phyloP scores from a whole-genome alignment of 106 monocot species.

The Dendrobium chrysotoxum region DNA sequence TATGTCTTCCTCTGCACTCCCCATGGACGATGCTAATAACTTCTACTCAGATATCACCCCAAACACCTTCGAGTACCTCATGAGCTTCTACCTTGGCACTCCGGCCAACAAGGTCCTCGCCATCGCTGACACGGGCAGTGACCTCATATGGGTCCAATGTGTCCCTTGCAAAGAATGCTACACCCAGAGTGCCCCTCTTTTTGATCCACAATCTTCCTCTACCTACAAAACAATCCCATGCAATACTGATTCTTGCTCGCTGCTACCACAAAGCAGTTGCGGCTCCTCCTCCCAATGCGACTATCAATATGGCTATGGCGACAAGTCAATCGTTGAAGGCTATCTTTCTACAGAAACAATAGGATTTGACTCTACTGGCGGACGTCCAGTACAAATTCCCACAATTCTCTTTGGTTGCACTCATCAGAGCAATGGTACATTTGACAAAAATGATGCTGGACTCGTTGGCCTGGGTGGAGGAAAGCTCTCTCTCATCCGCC shows the following conservation, averaged over 20 bases:
- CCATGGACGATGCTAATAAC: not conserved
- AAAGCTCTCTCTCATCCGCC: not conserved
- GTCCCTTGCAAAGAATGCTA: not conserved
- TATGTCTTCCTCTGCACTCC: not conserved
- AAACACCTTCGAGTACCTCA: not conserved
- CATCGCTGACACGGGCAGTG: slow-evolving; percentile 33
- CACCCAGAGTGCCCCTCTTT: not conserved
- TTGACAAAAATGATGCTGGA: not conserved
- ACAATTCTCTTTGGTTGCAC: not conserved
- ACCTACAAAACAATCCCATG: slow-evolving; percentile 5
- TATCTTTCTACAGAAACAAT: not conserved
- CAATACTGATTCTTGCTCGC: not conserved
- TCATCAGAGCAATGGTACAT: not conserved
- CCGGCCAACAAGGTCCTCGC: not conserved
- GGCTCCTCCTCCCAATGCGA: not conserved
- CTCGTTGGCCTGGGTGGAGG: slow-evolving; percentile 1
- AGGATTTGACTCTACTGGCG: not conserved
- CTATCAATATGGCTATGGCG: not conserved
- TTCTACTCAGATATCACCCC: not conserved
- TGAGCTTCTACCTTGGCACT: slow-evolving; percentile 4
- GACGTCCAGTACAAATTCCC: not conserved
- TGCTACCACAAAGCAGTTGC: not conserved
- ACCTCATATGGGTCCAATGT: slow-evolving; percentile 27
- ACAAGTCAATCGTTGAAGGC: not conserved
- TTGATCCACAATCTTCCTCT: not conserved